Percentiles rank a stretch among this genome's conserved stretches.
phyloP scores from a whole-genome alignment of 768 basidiomycete species.

The Boletellus sp. region DNA sequence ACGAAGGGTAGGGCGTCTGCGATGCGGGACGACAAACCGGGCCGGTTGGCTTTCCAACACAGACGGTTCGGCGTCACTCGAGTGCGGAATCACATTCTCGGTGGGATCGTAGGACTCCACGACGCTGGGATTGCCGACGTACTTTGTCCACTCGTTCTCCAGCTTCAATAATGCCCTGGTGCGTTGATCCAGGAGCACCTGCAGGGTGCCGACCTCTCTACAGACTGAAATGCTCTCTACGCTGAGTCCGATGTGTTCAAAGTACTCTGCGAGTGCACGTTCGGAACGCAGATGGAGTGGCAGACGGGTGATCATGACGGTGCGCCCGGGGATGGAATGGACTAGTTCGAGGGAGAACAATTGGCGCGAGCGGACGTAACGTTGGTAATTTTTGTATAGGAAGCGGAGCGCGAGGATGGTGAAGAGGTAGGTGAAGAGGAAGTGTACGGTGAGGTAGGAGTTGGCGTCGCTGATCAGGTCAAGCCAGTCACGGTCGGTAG shows the following conservation, averaged over 20 bases:
- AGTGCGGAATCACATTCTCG: slow-evolving; percentile 46
- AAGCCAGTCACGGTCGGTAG: slow-evolving; percentile 60
- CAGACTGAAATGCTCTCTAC: slow-evolving; percentile 93
- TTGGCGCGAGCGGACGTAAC: slow-evolving; percentile 87
- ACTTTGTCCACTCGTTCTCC: slow-evolving; percentile 84
- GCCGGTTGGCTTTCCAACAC: slow-evolving; percentile 49
- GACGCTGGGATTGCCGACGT: slow-evolving; percentile 90
- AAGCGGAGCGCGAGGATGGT: slow-evolving; percentile 82
- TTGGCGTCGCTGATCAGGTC: slow-evolving; percentile 90
- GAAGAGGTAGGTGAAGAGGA: slow-evolving; percentile 93
- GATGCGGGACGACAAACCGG: slow-evolving; percentile 70
- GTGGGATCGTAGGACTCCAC: slow-evolving; percentile 77
- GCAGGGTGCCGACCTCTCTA: slow-evolving; percentile 74
- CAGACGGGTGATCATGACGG: slow-evolving; percentile 81
- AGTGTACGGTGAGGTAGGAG: slow-evolving; percentile 83
- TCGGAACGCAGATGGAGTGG: slow-evolving; percentile 86
- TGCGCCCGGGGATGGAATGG: slow-evolving; percentile 91
- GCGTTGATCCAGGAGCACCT: slow-evolving; percentile 68
- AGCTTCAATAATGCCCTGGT: slow-evolving; percentile 77
- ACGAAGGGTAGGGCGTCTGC: slow-evolving; percentile 70
- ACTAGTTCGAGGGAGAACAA: slow-evolving; percentile 93
- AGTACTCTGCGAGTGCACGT: slow-evolving; percentile 85
- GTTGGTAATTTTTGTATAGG: slow-evolving; percentile 84
- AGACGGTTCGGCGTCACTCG: slow-evolving; percentile 50
- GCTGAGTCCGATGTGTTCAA: slow-evolving; percentile 79